These are phyloP conservation scores for Ascodesmis nigricans DNA, from an alignment of 495 filamentous ascomycete genomes.

Conservation along the genomic window DNA sequence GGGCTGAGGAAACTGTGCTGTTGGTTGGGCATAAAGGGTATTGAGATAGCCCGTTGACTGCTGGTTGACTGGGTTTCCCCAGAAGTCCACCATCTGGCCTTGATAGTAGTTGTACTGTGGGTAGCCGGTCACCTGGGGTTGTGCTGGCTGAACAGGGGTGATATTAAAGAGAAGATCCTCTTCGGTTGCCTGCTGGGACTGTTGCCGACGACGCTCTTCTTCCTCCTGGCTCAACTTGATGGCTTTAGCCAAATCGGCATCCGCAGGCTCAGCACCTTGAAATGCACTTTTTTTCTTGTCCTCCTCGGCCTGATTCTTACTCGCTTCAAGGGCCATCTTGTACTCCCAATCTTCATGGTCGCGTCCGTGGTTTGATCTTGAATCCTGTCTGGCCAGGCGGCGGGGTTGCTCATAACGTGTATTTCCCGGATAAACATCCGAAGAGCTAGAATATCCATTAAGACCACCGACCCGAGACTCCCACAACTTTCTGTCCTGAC, in stretches of 20 bases:
- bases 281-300: conserved; percentile 39
- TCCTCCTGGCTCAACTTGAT: conserved; percentile 88
- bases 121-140: conserved; percentile 31
- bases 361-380: conserved; percentile 10
- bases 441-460: conserved; percentile 44
- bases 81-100: conserved; percentile 84
- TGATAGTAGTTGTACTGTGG: conserved; percentile 62
- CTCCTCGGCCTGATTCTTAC: conserved; percentile 87
- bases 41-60: conserved; percentile 69
- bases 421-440: conserved; percentile 10
- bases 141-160: conserved; percentile 27
- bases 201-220: conserved; percentile 54
- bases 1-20: conserved; percentile 33
- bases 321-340: conserved; percentile 79
- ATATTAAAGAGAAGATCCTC: conserved; percentile 73
- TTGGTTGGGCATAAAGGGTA: conserved; percentile 58
- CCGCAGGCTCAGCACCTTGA: conserved; percentile 34
- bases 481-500: conserved; percentile 81
- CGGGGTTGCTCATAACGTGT: conserved; percentile 22
- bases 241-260: conserved; percentile 80
- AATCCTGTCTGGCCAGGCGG: conserved; percentile 22
- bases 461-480: conserved; percentile 87
- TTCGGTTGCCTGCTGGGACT: conserved; percentile 77
- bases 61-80: conserved; percentile 73
- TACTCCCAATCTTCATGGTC: conserved; percentile 84